Conservation (phyloP, 2,329 filamentous ascomycete genomes). For the Emericellopsis cladophorae region DNA sequence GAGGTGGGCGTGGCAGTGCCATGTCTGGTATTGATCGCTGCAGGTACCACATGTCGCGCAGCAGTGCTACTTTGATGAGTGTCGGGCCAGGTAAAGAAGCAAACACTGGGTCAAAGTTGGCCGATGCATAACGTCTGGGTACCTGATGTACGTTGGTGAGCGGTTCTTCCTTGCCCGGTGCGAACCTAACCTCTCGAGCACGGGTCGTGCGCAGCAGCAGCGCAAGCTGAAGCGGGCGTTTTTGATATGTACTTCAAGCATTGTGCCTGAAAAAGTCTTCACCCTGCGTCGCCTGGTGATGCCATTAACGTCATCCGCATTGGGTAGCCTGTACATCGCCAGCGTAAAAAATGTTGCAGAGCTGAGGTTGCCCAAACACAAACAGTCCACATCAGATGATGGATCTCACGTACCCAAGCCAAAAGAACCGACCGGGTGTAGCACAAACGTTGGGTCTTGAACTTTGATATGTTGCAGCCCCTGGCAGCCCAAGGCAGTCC, state of each 20-base stretch:
- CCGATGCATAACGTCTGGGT: conserved; percentile 31
- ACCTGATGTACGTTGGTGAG: conserved; percentile 15
- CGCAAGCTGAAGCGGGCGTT: conserved; percentile 51
- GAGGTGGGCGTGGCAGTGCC: conserved; percentile 37
- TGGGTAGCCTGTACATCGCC: conserved; percentile 39
- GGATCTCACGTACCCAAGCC: conserved; percentile 48
- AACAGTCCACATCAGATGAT: conserved; percentile 51
- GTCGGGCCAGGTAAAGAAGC: conserved; percentile 36
- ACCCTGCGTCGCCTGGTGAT: conserved; percentile 38
- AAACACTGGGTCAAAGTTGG: conserved; percentile 40
- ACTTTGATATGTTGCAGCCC: not conserved
- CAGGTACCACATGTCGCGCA: conserved; percentile 49
- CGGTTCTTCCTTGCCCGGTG: not conserved
- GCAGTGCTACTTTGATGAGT: conserved; percentile 50
- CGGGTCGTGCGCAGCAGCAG: conserved; percentile 46
- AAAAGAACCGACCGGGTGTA: conserved; percentile 55
- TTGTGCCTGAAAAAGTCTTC: conserved; percentile 44
- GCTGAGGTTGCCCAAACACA: conserved; percentile 51
- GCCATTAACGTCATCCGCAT: conserved; percentile 28
- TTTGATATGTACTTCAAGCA: conserved; percentile 49
- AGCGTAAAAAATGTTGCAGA: conserved; percentile 48
- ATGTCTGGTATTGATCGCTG: conserved; percentile 46
- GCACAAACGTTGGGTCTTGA: conserved; percentile 10
- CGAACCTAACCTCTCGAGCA: conserved; percentile 32
- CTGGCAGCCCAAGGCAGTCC: conserved; percentile 23